Percentiles rank a stretch among this genome's conserved stretches.
These are phyloP conservation scores for Microbotryum violaceum DNA, from an alignment of 1,284 basidiomycete species.

Conservation along the genomic window DNA sequence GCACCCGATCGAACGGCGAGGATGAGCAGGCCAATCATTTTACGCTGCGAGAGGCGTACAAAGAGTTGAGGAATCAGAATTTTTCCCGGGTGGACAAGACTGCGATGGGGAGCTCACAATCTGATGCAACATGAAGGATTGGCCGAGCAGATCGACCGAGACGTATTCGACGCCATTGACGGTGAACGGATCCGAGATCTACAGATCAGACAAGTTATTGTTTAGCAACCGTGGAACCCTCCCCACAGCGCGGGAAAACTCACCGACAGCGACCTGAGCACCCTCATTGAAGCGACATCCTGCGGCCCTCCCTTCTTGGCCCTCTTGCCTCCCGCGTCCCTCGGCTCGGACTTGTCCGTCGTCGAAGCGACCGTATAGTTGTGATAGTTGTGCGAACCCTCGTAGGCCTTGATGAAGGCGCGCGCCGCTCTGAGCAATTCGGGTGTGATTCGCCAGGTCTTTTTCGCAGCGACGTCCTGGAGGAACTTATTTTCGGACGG, in stretches of 20 bases:
- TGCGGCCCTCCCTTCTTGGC: slow-evolving; percentile 37
- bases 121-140: slow-evolving; percentile 99
- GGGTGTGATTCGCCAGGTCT: slow-evolving; percentile 57
- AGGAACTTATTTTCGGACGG: slow-evolving; percentile 12
- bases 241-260: slow-evolving; percentile 24
- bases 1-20: slow-evolving; percentile 67
- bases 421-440: slow-evolving; percentile 55
- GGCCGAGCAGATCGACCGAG: slow-evolving; percentile 85
- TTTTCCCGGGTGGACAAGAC: slow-evolving; percentile 6
- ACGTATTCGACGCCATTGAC: slow-evolving; percentile 94
- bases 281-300: slow-evolving; percentile 43
- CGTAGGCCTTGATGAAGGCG: slow-evolving; percentile 55
- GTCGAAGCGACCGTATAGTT: slow-evolving; percentile 74
- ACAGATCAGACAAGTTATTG: background rate
- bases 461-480: slow-evolving; percentile 46
- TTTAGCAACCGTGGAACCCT: background rate
- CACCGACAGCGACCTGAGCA: slow-evolving; percentile 79
- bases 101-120: slow-evolving; percentile 44
- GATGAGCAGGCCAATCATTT: slow-evolving; percentile 89
- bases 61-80: background rate
- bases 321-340: too few relatives aligned
- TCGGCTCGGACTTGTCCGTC: background rate
- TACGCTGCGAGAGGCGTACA: slow-evolving; percentile 56
- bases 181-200: slow-evolving; percentile 71
- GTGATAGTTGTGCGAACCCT: slow-evolving; percentile 80